These are phyloP conservation scores for Colletotrichum tamarilloi DNA, from an alignment of 2,329 filamentous ascomycete genomes.

Conservation along the genomic window DNA sequence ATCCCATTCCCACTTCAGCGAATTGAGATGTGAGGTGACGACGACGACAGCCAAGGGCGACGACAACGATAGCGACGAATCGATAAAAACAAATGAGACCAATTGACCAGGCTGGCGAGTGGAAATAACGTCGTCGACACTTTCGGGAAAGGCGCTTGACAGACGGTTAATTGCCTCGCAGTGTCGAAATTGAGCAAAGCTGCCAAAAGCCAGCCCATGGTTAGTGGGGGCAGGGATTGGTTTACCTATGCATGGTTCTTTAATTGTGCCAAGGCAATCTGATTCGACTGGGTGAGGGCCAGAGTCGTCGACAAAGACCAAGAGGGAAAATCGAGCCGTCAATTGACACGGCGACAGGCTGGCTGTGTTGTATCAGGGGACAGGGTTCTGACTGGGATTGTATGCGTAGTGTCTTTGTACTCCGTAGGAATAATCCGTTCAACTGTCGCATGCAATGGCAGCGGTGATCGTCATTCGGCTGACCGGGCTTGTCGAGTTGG, in stretches of 20 bases:
- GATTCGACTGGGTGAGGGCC: slow-evolving; percentile 9
- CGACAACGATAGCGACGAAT: background rate
- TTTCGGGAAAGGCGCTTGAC: slow-evolving; percentile 10
- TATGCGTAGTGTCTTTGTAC: background rate
- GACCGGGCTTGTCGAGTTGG: slow-evolving; percentile 19
- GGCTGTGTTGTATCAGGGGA: slow-evolving; percentile 10
- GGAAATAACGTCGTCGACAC: background rate
- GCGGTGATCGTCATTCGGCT: slow-evolving; percentile 32
- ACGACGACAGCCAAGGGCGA: background rate
- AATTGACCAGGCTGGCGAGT: background rate
- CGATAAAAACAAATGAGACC: background rate
- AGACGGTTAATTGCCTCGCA: slow-evolving; percentile 13
- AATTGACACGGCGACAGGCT: slow-evolving; percentile 17
- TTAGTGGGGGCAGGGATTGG: slow-evolving; percentile 7
- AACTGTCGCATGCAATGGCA: background rate
- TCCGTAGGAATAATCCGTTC: slow-evolving; percentile 1
- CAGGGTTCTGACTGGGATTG: slow-evolving; percentile 6
- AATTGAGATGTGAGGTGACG: slow-evolving; percentile 19
- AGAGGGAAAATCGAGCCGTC: slow-evolving; percentile 14
- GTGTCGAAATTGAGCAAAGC: slow-evolving; percentile 25
- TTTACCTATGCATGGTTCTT: slow-evolving; percentile 22
- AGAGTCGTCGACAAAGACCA: background rate
- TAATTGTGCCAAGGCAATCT: slow-evolving; percentile 32
- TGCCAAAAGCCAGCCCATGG: slow-evolving; percentile 5
- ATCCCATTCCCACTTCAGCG: background rate